A percentile compares a stretch with the other conserved stretches of the same genome.
Evolutionary conservation across 345 rosid genomes (phyloP).

Genomic region (Bretschneidera sinensis): DNA sequence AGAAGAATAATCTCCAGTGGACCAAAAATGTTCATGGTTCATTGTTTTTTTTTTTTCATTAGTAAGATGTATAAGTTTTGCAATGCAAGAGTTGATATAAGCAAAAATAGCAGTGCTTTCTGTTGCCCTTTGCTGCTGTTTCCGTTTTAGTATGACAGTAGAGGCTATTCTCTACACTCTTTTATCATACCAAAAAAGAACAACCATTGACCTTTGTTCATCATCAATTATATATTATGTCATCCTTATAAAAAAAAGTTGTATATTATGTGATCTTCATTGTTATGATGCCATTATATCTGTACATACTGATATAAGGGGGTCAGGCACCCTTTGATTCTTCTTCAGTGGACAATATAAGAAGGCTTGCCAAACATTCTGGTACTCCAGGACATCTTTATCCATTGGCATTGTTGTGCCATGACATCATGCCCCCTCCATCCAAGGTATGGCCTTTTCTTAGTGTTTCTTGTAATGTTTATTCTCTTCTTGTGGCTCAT

Average conservation of each 20-base stretch:
- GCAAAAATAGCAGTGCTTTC: background rate
- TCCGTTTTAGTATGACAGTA: background rate
- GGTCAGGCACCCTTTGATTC: conserved; percentile 88
- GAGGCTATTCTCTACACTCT: background rate
- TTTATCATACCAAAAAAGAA: background rate
- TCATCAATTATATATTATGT: background rate
- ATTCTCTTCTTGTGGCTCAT: conserved; percentile 16
- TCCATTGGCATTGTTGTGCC: conserved; percentile 75
- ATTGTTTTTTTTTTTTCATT: no score
- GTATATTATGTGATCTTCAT: conserved; percentile 8
- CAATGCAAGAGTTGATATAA: background rate
- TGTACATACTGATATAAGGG: conserved; percentile 32
- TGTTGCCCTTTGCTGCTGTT: background rate
- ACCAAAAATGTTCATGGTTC: background rate
- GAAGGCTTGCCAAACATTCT: conserved; percentile 80
- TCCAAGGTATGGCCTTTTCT: conserved; percentile 38
- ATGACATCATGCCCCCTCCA: conserved; percentile 98
- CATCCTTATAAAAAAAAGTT: no score
- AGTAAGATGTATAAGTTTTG: background rate
- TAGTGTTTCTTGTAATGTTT: conserved; percentile 2
- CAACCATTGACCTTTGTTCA: background rate
- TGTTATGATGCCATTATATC: conserved; percentile 15
- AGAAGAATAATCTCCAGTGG: background rate
- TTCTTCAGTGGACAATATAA: conserved; percentile 91
- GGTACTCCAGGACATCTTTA: conserved; percentile 78